Evolutionary conservation across 2,329 filamentous ascomycete species (phyloP).

Genomic region (Cladosporium sp.): DNA sequence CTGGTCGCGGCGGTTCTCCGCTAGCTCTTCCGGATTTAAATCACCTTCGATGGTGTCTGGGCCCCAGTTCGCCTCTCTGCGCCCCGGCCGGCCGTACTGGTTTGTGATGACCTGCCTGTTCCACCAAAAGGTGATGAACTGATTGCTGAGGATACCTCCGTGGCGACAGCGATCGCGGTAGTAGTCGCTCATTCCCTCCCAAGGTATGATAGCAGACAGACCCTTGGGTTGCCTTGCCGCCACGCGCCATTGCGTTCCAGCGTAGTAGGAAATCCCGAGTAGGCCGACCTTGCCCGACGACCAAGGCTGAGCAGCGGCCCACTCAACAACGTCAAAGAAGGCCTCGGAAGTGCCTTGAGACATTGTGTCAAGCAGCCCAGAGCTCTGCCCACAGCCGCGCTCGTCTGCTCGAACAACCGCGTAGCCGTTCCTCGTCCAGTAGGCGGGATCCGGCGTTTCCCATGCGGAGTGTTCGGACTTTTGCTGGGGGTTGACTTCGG

Average conservation of each 20-base stretch:
- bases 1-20: conserved; percentile 39
- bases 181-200: conserved; percentile 42
- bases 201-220: conserved; percentile 38
- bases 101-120: conserved; percentile 60
- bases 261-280: conserved; percentile 40
- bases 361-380: conserved; percentile 36
- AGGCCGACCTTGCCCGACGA: conserved; percentile 40
- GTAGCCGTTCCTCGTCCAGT: conserved; percentile 29
- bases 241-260: conserved; percentile 36
- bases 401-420: conserved; percentile 30
- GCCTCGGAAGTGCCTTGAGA: conserved; percentile 39
- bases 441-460: conserved; percentile 40
- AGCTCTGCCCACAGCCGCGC: conserved; percentile 27
- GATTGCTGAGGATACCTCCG: conserved; percentile 34
- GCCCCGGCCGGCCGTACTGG: conserved; percentile 54
- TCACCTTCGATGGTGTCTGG: conserved; percentile 52
- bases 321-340: conserved; percentile 40
- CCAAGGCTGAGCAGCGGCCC: conserved; percentile 36
- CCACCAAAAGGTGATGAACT: conserved; percentile 59
- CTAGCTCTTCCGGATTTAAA: conserved; percentile 47
- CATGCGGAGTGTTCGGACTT: conserved; percentile 39
- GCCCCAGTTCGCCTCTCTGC: conserved; percentile 48
- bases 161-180: conserved; percentile 42
- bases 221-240: conserved; percentile 37
- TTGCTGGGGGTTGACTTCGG: conserved; percentile 33